Evolutionary conservation across 129 eudicot genomes (phyloP).

Genomic region (Flaveria ramosissima): DNA sequence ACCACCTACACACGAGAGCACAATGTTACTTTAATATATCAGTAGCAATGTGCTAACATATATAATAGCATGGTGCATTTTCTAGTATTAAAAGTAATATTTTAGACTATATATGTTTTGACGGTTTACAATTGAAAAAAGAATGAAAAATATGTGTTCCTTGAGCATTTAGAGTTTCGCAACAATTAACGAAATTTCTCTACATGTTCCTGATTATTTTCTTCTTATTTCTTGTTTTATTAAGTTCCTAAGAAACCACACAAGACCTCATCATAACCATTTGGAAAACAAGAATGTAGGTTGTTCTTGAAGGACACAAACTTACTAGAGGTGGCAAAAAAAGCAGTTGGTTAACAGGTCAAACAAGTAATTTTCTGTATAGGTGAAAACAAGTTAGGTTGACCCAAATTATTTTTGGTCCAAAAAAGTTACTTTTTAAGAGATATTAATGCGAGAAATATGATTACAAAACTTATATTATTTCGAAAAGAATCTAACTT

Average conservation of each 20-base stretch:
- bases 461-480: too few relatives aligned
- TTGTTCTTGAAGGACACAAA: background rate
- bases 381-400: background rate
- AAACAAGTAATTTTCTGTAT: background rate
- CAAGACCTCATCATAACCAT: background rate
- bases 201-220: background rate
- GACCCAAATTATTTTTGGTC: too few relatives aligned
- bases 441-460: too few relatives aligned
- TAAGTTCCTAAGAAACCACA: background rate
- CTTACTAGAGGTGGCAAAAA: background rate
- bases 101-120: background rate
- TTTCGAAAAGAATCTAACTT: too few relatives aligned
- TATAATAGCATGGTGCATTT: background rate
- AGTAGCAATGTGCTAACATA: background rate
- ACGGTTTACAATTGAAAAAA: background rate
- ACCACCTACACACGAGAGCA: slow-evolving; percentile 50
- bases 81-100: background rate
- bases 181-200: background rate
- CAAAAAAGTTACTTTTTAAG: too few relatives aligned
- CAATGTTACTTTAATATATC: background rate
- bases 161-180: background rate
- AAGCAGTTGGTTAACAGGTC: background rate
- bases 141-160: background rate
- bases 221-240: background rate
- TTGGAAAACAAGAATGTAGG: background rate